Percentiles rank a stretch among this genome's conserved stretches.
phyloP scores from a whole-genome alignment of 192 early-diverging fungal species.

The Coemansia sp. region DNA sequence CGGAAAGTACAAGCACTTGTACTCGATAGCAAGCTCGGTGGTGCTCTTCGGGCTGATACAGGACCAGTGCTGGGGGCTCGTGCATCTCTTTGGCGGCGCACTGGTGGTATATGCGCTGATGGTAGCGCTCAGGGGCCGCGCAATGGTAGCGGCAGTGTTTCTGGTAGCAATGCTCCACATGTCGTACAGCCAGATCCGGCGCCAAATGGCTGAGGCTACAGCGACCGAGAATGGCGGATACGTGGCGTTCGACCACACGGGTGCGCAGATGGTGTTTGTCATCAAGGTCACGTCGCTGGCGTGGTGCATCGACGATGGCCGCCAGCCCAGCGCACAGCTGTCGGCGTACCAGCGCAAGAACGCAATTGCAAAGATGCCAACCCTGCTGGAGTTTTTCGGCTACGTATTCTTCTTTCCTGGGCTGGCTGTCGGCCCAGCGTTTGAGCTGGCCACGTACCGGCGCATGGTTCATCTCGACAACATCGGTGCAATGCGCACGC shows the following conservation, averaged over 20 bases:
- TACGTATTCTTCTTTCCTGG: constrained; percentile 89
- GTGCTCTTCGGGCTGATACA: constrained; percentile 59
- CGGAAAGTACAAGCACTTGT: constrained; percentile 55
- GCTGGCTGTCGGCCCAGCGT: constrained; percentile 82
- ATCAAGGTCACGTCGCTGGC: constrained; percentile 90
- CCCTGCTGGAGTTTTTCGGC: constrained; percentile 76
- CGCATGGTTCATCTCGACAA: constrained; percentile 56
- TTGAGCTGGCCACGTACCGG: constrained; percentile 63
- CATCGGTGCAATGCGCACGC: constrained; percentile 1
- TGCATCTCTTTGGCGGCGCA: constrained; percentile 55
- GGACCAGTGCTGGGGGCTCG: constrained; percentile 60
- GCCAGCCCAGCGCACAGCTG: constrained; percentile 24
- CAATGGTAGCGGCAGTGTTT: constrained; percentile 63
- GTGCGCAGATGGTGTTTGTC: constrained; percentile 93
- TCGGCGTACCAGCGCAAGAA: constrained; percentile 66
- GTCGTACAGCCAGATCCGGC: constrained; percentile 56
- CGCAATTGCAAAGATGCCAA: constrained; percentile 63
- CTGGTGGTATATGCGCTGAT: constrained; percentile 60
- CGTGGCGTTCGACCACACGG: constrained; percentile 78
- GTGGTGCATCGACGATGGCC: constrained; percentile 81
- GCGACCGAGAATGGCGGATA: constrained; percentile 18
- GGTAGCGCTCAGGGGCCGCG: constrained; percentile 37
- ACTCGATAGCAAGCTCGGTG: constrained; percentile 57
- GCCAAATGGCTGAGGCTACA: constrained; percentile 33
- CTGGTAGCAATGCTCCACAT: constrained; percentile 65